Percentiles rank a stretch among this genome's conserved stretches.
Evolutionary conservation across 345 rosid genomes (phyloP).

Genomic region (Ceriops zippeliana): DNA sequence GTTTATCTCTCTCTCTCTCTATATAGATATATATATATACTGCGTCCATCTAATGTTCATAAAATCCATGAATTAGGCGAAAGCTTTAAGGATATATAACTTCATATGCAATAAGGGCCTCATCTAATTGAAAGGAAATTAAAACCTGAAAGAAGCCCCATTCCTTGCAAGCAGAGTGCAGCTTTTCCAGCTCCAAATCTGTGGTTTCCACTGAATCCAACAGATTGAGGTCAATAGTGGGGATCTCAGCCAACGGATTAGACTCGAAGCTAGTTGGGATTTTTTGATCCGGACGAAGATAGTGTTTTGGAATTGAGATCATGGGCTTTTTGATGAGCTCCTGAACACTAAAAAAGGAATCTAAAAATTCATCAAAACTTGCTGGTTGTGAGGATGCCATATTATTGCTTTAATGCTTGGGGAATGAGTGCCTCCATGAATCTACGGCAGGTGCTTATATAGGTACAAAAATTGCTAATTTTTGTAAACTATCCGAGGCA

Average conservation of each 20-base stretch:
- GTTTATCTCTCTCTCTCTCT: too few species aligned
- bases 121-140: too few species aligned
- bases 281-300: slow-evolving; percentile 10
- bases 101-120: too few species aligned
- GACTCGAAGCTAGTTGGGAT: not conserved
- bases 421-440: too few species aligned
- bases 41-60: too few species aligned
- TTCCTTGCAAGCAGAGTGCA: slow-evolving; percentile 32
- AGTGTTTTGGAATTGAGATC: slow-evolving; percentile 19
- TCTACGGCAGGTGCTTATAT: too few species aligned
- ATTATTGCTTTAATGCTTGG: too few species aligned
- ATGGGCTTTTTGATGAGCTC: slow-evolving; percentile 25
- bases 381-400: slow-evolving; percentile 12
- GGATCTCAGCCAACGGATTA: slow-evolving; percentile 4
- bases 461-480: too few species aligned
- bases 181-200: slow-evolving; percentile 21
- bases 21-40: too few species aligned
- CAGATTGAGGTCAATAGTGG: slow-evolving; percentile 27
- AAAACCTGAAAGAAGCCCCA: slow-evolving; percentile 47
- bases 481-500: too few species aligned
- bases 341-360: slow-evolving; percentile 8
- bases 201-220: slow-evolving; percentile 19
- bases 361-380: not conserved
- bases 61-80: not conserved
- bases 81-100: not conserved